Percentiles rank a stretch among this genome's conserved stretches.
Evolutionary conservation across 495 filamentous ascomycete genomes (phyloP).

Genomic region (Apodospora peruviana): DNA sequence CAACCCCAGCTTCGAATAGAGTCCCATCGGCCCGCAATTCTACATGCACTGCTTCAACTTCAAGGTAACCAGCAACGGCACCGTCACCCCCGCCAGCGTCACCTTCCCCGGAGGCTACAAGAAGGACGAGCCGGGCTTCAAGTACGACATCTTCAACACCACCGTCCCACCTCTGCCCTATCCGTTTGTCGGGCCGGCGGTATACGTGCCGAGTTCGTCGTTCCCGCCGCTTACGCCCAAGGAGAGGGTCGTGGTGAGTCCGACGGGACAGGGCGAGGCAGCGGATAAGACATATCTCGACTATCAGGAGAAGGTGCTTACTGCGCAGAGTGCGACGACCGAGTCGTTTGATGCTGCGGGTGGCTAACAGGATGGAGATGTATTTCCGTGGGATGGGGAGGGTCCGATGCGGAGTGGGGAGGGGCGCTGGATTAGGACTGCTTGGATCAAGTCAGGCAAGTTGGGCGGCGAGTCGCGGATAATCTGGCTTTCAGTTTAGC

Average conservation of each 20-base stretch:
- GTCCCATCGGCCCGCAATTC: conserved; percentile 49
- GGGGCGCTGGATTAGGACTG: no score
- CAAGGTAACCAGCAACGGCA: conserved; percentile 53
- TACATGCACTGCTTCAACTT: conserved; percentile 63
- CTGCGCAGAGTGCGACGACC: background rate
- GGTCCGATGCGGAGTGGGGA: no score
- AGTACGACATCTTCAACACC: background rate
- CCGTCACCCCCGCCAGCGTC: conserved; percentile 43
- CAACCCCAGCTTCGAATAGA: conserved; percentile 8
- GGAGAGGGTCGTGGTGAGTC: background rate
- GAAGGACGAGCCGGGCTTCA: background rate
- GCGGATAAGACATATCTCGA: background rate
- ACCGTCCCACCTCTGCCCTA: background rate
- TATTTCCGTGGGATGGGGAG: no score
- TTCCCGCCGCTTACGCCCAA: background rate
- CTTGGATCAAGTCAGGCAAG: no score
- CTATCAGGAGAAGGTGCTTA: background rate
- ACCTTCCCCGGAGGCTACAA: conserved; percentile 51
- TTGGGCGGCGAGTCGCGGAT: no score
- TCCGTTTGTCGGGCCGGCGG: background rate
- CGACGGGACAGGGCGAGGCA: background rate
- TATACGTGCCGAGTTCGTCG: background rate
- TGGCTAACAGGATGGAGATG: no score
- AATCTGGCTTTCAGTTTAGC: no score
- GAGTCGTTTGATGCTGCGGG: background rate